Evolutionary conservation across 2,329 filamentous ascomycete species (phyloP).

Genomic region (Colletotrichum viniferum): DNA sequence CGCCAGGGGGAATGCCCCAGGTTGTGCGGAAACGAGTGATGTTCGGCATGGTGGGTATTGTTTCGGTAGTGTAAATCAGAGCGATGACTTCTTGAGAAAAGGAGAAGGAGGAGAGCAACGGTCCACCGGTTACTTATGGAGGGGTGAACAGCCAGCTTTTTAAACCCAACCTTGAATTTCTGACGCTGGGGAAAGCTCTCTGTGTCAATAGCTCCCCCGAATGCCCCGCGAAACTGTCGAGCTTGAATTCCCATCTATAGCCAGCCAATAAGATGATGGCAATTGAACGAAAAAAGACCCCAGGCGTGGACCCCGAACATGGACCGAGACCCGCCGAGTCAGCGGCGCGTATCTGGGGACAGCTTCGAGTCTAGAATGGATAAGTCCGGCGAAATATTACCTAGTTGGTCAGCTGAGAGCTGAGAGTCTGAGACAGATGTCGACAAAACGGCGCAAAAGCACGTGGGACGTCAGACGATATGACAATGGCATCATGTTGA

Average conservation of each 20-base stretch:
- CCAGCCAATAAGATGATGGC: not conserved
- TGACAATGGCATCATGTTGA: conserved; percentile 7
- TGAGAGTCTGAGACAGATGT: not conserved
- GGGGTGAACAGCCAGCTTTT: not conserved
- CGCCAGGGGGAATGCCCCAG: conserved; percentile 15
- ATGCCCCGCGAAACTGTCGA: not conserved
- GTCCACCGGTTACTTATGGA: not conserved
- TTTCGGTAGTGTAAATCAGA: not conserved
- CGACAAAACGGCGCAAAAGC: not conserved
- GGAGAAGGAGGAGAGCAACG: not conserved
- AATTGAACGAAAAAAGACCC: not conserved
- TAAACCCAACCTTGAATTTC: not conserved
- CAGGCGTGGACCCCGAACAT: not conserved
- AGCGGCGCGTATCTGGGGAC: not conserved
- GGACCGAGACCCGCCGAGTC: not conserved
- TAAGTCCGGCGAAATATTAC: not conserved
- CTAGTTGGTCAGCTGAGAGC: not conserved
- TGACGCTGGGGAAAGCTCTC: not conserved
- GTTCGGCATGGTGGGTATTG: not conserved
- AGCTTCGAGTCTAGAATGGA: not conserved
- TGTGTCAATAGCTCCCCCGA: not conserved
- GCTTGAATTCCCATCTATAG: not conserved
- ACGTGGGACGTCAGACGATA: not conserved
- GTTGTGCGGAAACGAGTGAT: conserved; percentile 8
- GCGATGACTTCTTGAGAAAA: not conserved